phyloP scores from a whole-genome alignment of 2,329 filamentous ascomycete species.

The Aspergillus novoparasiticus region DNA sequence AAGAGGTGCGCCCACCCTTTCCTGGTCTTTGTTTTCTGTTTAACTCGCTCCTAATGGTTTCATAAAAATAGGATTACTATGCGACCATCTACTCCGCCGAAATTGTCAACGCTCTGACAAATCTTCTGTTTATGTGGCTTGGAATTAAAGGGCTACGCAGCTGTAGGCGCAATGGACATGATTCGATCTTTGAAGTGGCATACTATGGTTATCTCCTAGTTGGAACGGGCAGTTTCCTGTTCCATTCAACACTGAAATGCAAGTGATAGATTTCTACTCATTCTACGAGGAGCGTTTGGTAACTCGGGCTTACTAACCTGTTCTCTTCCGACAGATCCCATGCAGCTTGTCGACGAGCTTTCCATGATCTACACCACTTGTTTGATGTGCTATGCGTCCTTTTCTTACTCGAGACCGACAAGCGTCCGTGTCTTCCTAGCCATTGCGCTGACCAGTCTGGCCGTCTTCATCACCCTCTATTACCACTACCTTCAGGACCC shows the following conservation, averaged over 20 bases:
- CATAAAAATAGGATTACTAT: constrained; percentile 66
- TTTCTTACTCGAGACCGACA: constrained; percentile 66
- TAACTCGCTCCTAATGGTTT: constrained; percentile 10
- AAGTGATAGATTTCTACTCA: constrained; percentile 27
- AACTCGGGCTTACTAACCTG: constrained; percentile 21
- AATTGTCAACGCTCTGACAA: constrained; percentile 79
- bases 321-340: constrained; percentile 55
- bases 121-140: constrained; percentile 77
- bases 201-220: constrained; percentile 65
- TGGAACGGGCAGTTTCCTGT: constrained; percentile 63
- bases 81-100: constrained; percentile 75
- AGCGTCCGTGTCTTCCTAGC: constrained; percentile 58
- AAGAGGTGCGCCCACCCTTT: constrained; percentile 59
- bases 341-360: constrained; percentile 71
- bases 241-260: constrained; percentile 67
- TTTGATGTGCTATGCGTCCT: constrained; percentile 72
- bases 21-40: background rate
- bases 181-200: constrained; percentile 71
- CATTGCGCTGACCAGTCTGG: constrained; percentile 56
- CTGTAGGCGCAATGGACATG: constrained; percentile 72
- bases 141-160: constrained; percentile 74
- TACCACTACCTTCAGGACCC: constrained; percentile 84
- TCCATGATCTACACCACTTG: constrained; percentile 74
- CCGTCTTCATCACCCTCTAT: constrained; percentile 73
- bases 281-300: background rate